Percentiles rank a stretch among this genome's conserved stretches.
These are phyloP conservation scores for Nannizziopsis arthrosporioides DNA, from an alignment of 2,329 filamentous ascomycete genomes.

Conservation along the genomic window DNA sequence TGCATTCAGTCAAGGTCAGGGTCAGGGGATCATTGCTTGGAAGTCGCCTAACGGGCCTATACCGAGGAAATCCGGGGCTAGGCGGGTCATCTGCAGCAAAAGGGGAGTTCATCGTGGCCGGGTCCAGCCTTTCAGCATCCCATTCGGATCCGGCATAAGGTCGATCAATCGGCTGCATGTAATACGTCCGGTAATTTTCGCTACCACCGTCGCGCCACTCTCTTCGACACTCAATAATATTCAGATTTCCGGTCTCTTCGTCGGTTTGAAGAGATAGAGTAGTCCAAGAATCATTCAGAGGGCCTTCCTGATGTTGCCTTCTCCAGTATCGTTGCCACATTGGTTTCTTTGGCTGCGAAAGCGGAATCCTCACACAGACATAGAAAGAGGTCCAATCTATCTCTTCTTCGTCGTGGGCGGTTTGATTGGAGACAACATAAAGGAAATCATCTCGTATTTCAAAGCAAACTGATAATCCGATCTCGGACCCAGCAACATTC, in stretches of 20 bases:
- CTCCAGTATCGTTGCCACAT: slow-evolving; percentile 49
- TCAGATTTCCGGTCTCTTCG: slow-evolving; percentile 46
- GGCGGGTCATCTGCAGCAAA: background rate
- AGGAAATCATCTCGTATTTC: slow-evolving; percentile 55
- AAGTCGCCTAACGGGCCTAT: slow-evolving; percentile 14
- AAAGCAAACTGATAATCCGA: slow-evolving; percentile 59
- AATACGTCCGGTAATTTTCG: slow-evolving; percentile 53
- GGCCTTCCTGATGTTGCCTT: slow-evolving; percentile 55
- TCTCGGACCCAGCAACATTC: slow-evolving; percentile 51
- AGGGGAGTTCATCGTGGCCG: background rate
- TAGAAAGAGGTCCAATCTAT: slow-evolving; percentile 58
- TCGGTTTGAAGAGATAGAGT: slow-evolving; percentile 52
- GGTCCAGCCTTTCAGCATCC: slow-evolving; percentile 2
- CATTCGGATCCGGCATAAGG: slow-evolving; percentile 13
- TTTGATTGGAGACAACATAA: slow-evolving; percentile 58
- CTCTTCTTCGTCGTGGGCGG: slow-evolving; percentile 50
- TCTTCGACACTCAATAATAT: slow-evolving; percentile 56
- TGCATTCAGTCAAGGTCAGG: slow-evolving; percentile 20
- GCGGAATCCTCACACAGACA: slow-evolving; percentile 51
- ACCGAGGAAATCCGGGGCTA: slow-evolving; percentile 12
- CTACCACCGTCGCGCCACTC: slow-evolving; percentile 53
- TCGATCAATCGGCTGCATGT: slow-evolving; percentile 38
- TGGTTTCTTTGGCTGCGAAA: slow-evolving; percentile 37
- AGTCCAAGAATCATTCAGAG: slow-evolving; percentile 64
- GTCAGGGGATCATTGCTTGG: slow-evolving; percentile 22